Conservation (phyloP, 1,284 basidiomycete genomes). For the Flammula alnicola region DNA sequence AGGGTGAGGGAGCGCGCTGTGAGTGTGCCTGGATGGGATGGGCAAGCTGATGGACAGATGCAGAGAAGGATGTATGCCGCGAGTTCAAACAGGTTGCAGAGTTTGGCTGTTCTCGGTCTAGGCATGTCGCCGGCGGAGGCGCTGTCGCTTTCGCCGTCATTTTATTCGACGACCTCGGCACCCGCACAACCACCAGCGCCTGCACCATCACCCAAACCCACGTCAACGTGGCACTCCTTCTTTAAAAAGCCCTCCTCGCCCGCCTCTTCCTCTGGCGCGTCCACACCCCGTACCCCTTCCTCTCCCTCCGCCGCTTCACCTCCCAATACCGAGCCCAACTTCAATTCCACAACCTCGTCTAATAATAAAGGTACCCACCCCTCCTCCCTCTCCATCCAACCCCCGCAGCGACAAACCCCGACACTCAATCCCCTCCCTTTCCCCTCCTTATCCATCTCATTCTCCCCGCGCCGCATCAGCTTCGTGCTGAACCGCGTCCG, state of each 20-base stretch:
- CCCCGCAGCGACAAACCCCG: neutral
- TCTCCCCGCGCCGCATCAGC: constrained; percentile 61
- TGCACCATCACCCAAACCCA: neutral
- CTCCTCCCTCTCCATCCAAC: neutral
- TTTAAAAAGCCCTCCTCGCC: neutral
- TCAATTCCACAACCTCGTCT: constrained; percentile 4
- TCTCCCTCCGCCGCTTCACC: constrained; percentile 43
- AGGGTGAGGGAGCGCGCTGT: constrained; percentile 62
- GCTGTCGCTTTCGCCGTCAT: no score
- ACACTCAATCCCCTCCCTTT: constrained; percentile 53
- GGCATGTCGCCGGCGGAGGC: no score
- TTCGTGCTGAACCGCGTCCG: constrained; percentile 54
- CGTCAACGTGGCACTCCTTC: neutral
- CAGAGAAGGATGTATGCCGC: neutral
- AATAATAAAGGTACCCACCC: no score
- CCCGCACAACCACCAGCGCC: no score
- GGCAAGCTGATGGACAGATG: neutral
- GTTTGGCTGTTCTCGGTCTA: no score
- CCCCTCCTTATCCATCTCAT: constrained; percentile 54
- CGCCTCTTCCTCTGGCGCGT: constrained; percentile 40
- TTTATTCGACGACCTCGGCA: no score
- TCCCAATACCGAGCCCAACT: neutral
- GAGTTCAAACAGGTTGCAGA: constrained; percentile 1
- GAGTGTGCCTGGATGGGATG: constrained; percentile 28
- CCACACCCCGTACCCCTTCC: constrained; percentile 28